Conservation (phyloP, 2,329 filamentous ascomycete genomes). For the Coniochaeta sp. region DNA sequence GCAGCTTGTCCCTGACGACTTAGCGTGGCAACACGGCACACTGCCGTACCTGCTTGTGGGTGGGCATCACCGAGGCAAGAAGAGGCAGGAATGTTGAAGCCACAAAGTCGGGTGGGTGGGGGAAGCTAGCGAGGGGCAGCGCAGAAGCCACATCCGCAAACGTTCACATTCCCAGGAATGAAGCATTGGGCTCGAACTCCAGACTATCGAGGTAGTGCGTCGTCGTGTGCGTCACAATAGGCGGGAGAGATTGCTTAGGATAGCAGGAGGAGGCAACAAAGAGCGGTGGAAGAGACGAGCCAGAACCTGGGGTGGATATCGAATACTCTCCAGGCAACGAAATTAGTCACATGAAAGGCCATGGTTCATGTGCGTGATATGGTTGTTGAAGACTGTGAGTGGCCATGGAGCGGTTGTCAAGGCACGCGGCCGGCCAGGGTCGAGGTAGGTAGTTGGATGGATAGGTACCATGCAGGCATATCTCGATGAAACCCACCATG, state of each 20-base stretch:
- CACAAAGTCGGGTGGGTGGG: background rate
- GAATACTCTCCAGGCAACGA: background rate
- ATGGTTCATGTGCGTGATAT: background rate
- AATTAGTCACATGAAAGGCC: background rate
- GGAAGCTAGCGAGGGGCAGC: background rate
- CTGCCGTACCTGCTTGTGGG: background rate
- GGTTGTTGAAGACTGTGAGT: background rate
- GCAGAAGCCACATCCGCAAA: background rate
- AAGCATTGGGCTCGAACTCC: background rate
- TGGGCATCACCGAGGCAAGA: background rate
- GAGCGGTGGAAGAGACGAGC: background rate
- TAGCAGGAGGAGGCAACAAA: background rate
- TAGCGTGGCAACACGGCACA: background rate
- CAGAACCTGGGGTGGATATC: background rate
- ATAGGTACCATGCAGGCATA: background rate
- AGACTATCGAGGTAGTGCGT: background rate
- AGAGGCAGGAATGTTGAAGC: background rate
- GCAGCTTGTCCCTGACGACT: background rate
- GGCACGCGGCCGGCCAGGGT: background rate
- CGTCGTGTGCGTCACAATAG: background rate
- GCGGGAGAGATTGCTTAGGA: background rate
- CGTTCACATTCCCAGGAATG: background rate
- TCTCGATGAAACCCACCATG: constrained; percentile 1
- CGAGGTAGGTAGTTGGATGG: background rate
- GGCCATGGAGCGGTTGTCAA: background rate